A percentile compares a stretch with the other conserved stretches of the same genome.
Conservation (phyloP, 2,329 filamentous ascomycete genomes). For the Sphaceloma murrayae region DNA sequence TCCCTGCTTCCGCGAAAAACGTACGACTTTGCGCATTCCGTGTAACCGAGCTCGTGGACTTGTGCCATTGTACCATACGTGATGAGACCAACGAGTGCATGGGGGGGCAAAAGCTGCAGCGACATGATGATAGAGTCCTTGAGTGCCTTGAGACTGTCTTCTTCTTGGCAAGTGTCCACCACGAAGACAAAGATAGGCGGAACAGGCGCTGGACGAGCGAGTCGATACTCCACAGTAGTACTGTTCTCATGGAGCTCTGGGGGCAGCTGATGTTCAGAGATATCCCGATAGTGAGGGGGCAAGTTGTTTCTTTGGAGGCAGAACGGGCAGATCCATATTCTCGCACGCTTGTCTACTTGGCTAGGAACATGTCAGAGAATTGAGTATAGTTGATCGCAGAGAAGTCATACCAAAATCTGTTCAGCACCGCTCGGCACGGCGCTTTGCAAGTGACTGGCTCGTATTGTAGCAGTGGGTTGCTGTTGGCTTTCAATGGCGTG, state of each 20-base stretch:
- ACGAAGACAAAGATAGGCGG: conserved; percentile 81
- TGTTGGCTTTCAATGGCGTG: conserved; percentile 91
- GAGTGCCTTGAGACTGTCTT: conserved; percentile 70
- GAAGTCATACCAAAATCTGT: conserved; percentile 76
- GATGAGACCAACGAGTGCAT: conserved; percentile 72
- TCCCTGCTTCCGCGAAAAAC: conserved; percentile 98
- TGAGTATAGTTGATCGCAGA: no score
- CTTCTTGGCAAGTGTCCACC: conserved; percentile 80
- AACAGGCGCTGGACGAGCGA: conserved; percentile 72
- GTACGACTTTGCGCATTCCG: conserved; percentile 95
- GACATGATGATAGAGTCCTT: conserved; percentile 85
- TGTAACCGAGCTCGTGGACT: conserved; percentile 96
- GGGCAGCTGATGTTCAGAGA: conserved; percentile 70
- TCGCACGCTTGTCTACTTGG: conserved; percentile 73
- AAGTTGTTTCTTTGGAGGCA: conserved; percentile 75
- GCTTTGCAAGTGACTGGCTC: conserved; percentile 95
- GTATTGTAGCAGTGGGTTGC: conserved; percentile 83
- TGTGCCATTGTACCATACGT: conserved; percentile 93
- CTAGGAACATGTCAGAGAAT: no score
- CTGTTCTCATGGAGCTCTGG: conserved; percentile 73
- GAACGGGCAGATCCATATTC: conserved; percentile 84
- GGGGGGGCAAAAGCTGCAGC: conserved; percentile 68
- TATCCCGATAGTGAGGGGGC: conserved; percentile 82
- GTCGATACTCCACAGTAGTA: conserved; percentile 82
- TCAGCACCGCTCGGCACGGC: conserved; percentile 89